Evolutionary conservation across 2,329 filamentous ascomycete species (phyloP).

Genomic region (Uncinocarpus reesii): DNA sequence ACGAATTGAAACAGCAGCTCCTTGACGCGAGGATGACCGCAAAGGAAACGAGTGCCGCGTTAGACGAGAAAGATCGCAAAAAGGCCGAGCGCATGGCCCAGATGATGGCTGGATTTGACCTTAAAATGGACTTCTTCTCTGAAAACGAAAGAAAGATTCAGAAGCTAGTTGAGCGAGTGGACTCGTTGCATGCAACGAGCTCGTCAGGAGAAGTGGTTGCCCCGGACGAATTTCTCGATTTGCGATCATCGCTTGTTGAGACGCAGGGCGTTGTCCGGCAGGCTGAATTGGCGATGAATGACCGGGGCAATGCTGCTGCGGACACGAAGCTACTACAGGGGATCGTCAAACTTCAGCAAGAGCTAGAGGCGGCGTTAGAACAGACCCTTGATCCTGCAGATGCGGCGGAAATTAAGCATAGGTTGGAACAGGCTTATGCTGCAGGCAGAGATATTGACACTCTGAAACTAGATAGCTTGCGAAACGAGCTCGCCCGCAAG

Average conservation of each 20-base stretch:
- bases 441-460: conserved; percentile 63
- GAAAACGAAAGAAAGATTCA: conserved; percentile 81
- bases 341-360: conserved; percentile 61
- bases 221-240: conserved; percentile 65
- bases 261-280: conserved; percentile 88
- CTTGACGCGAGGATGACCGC: conserved; percentile 93
- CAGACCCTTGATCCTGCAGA: conserved; percentile 69
- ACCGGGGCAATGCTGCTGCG: conserved; percentile 41
- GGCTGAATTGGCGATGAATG: conserved; percentile 75
- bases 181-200: conserved; percentile 66
- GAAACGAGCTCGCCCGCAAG: conserved; percentile 64
- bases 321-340: conserved; percentile 66
- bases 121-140: conserved; percentile 85
- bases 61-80: conserved; percentile 96
- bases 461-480: conserved; percentile 65
- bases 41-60: conserved; percentile 77
- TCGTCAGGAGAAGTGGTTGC: conserved; percentile 67
- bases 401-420: conserved; percentile 71
- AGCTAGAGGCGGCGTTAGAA: conserved; percentile 74
- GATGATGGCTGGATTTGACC: conserved; percentile 99
- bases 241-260: conserved; percentile 71
- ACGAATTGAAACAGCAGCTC: conserved; percentile 92
- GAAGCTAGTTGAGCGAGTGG: conserved; percentile 72
- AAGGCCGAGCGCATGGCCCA: conserved; percentile 99
- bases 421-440: conserved; percentile 65